Conservation (phyloP, 2,329 filamentous ascomycete genomes). For the Talaromyces sp. region DNA sequence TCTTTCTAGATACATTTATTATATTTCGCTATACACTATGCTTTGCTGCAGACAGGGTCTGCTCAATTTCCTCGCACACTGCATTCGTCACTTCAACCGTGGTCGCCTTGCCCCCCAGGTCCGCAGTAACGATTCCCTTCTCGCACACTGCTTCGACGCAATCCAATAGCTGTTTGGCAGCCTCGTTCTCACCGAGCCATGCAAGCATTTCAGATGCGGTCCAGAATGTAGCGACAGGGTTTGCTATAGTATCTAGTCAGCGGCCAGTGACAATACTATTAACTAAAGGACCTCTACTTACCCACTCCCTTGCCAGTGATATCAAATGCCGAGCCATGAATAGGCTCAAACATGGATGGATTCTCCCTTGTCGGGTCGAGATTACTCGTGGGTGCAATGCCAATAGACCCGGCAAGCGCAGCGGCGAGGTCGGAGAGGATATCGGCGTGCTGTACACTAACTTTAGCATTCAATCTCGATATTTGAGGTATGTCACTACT, state of each 20-base stretch:
- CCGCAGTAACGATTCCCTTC: conserved; percentile 49
- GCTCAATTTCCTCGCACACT: conserved; percentile 48
- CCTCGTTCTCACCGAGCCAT: conserved; percentile 56
- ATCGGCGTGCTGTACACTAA: conserved; percentile 45
- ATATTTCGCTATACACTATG: background rate
- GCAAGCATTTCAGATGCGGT: conserved; percentile 62
- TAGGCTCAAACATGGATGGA: conserved; percentile 59
- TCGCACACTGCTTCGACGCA: conserved; percentile 58
- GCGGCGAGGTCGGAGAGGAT: conserved; percentile 67
- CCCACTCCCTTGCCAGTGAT: conserved; percentile 56
- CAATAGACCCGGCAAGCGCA: conserved; percentile 63
- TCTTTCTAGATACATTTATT: background rate
- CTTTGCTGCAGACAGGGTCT: background rate
- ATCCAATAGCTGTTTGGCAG: conserved; percentile 52
- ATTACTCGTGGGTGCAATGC: conserved; percentile 65
- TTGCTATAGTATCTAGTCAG: conserved; percentile 35
- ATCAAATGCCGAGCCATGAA: conserved; percentile 59
- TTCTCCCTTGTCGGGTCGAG: conserved; percentile 58
- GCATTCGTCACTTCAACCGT: conserved; percentile 57
- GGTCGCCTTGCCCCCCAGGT: conserved; percentile 53
- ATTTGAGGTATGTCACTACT: conserved; percentile 3
- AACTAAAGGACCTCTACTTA: background rate
- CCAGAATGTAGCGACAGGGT: conserved; percentile 63
- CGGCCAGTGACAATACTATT: background rate
- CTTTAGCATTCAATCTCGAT: background rate